Conservation (phyloP, 2,329 filamentous ascomycete species). For the Aspergillus fischeri region DNA sequence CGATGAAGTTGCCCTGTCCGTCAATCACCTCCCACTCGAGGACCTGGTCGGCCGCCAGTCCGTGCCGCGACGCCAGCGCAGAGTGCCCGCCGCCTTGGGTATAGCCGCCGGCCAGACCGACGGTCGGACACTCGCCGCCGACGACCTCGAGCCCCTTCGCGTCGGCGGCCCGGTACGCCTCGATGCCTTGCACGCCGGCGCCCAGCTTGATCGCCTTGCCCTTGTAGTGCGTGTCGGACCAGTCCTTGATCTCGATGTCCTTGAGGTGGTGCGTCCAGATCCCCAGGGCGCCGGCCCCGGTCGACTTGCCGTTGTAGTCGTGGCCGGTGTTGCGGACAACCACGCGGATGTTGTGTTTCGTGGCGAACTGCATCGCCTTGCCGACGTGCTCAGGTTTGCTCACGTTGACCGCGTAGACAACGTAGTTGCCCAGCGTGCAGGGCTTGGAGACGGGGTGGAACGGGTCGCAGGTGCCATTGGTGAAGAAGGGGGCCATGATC, state of each 20-base stretch:
- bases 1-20: constrained; percentile 46
- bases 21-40: constrained; percentile 56
- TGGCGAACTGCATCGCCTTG: constrained; percentile 37
- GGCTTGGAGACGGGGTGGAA: constrained; percentile 30
- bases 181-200: constrained; percentile 51
- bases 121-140: constrained; percentile 52
- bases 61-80: constrained; percentile 50
- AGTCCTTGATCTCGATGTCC: constrained; percentile 26
- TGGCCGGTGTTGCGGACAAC: constrained; percentile 44
- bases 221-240: constrained; percentile 40
- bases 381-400: constrained; percentile 21
- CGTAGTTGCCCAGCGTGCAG: constrained; percentile 27
- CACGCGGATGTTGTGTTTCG: constrained; percentile 48
- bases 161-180: constrained; percentile 47
- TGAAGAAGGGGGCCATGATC: constrained; percentile 37
- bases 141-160: constrained; percentile 48
- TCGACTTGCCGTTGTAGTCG: constrained; percentile 51
- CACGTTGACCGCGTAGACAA: constrained; percentile 36
- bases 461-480: constrained; percentile 41
- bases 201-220: constrained; percentile 53
- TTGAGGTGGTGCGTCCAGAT: constrained; percentile 34
- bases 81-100: constrained; percentile 59
- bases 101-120: constrained; percentile 58
- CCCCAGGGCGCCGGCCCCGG: constrained; percentile 51
- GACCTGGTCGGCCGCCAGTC: constrained; percentile 57